Evolutionary conservation across 2,329 filamentous ascomycete genomes (phyloP).

Genomic region (Hysterium pulicare): DNA sequence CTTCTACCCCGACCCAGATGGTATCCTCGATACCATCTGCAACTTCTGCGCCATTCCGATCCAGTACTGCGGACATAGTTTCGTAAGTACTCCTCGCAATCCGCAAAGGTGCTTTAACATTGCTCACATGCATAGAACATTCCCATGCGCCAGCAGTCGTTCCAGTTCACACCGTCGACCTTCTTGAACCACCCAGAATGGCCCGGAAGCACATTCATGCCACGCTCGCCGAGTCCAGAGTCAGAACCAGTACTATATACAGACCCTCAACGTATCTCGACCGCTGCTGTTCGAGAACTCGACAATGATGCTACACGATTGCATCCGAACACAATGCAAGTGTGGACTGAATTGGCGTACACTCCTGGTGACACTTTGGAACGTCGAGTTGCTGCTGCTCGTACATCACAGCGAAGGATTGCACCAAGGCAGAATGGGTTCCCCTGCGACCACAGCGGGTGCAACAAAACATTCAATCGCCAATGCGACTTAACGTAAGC

Average conservation of each 20-base stretch:
- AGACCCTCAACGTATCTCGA: constrained; percentile 9
- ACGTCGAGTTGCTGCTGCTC: too few species aligned
- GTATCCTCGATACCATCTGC: constrained; percentile 22
- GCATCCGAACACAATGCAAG: constrained; percentile 21
- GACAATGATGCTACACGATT: constrained; percentile 27
- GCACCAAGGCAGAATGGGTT: constrained; percentile 24
- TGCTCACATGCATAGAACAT: too few species aligned
- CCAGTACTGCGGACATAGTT: constrained; percentile 21
- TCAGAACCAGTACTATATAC: constrained; percentile 8
- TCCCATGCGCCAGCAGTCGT: constrained; percentile 3
- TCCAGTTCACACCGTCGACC: constrained; percentile 11
- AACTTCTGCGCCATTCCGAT: constrained; percentile 19
- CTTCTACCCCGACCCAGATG: constrained; percentile 24
- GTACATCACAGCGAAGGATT: constrained; percentile 15
- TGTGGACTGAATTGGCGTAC: constrained; percentile 27
- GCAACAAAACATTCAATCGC: constrained; percentile 27
- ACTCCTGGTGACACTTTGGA: constrained; percentile 29
- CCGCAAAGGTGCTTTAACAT: too few species aligned
- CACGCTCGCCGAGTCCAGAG: constrained; percentile 2
- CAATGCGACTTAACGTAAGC: constrained; percentile 36
- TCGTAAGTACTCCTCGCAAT: too few species aligned
- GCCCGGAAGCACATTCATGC: constrained; percentile 8
- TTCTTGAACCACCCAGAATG: constrained; percentile 16
- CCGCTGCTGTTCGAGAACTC: constrained; percentile 8
- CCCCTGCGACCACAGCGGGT: constrained; percentile 18